Evolutionary conservation across 1,139 yeast species (phyloP).

Genomic region (Magnusiomyces ingens): DNA sequence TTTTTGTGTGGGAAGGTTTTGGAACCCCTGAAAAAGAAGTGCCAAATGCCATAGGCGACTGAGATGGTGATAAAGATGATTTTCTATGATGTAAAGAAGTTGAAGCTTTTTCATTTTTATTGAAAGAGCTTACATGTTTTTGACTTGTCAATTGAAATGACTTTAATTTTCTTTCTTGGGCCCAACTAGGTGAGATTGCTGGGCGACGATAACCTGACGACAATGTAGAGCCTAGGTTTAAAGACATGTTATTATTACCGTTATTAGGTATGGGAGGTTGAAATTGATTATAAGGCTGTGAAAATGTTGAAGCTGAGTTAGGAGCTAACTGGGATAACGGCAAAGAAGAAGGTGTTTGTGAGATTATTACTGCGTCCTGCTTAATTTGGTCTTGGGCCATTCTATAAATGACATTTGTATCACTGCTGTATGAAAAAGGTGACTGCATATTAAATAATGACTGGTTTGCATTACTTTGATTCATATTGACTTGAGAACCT

Average conservation of each 20-base stretch:
- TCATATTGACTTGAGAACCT: no score
- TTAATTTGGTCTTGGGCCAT: neutral
- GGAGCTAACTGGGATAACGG: neutral
- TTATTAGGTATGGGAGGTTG: neutral
- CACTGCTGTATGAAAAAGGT: constrained; percentile 4
- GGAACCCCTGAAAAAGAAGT: constrained; percentile 26
- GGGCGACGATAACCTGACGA: constrained; percentile 3
- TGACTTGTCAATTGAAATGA: constrained; percentile 9
- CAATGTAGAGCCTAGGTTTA: neutral
- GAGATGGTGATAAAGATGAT: constrained; percentile 13
- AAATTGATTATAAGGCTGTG: neutral
- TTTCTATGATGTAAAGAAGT: constrained; percentile 7
- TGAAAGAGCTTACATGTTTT: constrained; percentile 16
- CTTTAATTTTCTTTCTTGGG: constrained; percentile 10
- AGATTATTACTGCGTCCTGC: neutral
- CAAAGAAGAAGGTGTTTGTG: neutral
- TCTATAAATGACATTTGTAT: neutral
- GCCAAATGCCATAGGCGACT: constrained; percentile 18
- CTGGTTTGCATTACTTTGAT: neutral
- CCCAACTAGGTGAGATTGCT: constrained; percentile 13
- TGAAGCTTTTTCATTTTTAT: constrained; percentile 11
- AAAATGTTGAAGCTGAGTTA: neutral
- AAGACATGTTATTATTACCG: neutral
- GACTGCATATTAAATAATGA: constrained; percentile 5
- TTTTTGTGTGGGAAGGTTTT: constrained; percentile 24